A percentile compares a stretch with the other conserved stretches of the same genome.
Evolutionary conservation across 768 basidiomycete species (phyloP).

Genomic region (Pholiota conissans): DNA sequence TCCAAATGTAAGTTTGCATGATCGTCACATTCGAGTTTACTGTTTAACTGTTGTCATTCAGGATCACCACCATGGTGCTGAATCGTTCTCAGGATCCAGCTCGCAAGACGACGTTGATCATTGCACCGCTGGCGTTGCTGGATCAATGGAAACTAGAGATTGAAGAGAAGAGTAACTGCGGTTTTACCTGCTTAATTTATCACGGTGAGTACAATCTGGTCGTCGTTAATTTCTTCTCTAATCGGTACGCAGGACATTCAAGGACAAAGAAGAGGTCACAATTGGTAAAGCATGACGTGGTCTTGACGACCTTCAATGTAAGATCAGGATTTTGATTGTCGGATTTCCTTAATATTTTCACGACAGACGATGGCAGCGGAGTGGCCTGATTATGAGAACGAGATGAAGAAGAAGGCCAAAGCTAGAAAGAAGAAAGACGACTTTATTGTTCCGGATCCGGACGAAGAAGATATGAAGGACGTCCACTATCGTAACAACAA

Average conservation of each 20-base stretch:
- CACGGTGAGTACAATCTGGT: conserved; percentile 40
- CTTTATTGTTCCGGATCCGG: conserved; percentile 38
- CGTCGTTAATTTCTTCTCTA: conserved; percentile 5
- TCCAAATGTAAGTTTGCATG: conserved; percentile 40
- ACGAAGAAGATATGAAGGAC: conserved; percentile 28
- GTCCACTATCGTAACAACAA: conserved; percentile 25
- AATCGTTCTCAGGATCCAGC: conserved; percentile 50
- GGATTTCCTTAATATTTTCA: neutral
- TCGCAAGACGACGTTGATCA: conserved; percentile 65
- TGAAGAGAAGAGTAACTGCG: conserved; percentile 53
- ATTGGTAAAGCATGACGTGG: conserved; percentile 59
- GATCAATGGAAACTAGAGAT: conserved; percentile 68
- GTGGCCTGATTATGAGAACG: conserved; percentile 56
- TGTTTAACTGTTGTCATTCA: conserved; percentile 18
- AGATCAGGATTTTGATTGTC: conserved; percentile 5
- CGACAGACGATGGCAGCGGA: conserved; percentile 54
- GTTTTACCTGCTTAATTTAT: conserved; percentile 56
- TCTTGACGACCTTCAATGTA: conserved; percentile 57
- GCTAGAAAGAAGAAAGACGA: conserved; percentile 31
- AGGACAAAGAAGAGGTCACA: conserved; percentile 47
- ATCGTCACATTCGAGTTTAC: neutral
- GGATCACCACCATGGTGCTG: conserved; percentile 59
- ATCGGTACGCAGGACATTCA: conserved; percentile 33
- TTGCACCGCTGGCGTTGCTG: conserved; percentile 66
- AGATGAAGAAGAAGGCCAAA: conserved; percentile 46